Evolutionary conservation across 345 rosid species (phyloP).

Genomic region (Populus pruinosa): DNA sequence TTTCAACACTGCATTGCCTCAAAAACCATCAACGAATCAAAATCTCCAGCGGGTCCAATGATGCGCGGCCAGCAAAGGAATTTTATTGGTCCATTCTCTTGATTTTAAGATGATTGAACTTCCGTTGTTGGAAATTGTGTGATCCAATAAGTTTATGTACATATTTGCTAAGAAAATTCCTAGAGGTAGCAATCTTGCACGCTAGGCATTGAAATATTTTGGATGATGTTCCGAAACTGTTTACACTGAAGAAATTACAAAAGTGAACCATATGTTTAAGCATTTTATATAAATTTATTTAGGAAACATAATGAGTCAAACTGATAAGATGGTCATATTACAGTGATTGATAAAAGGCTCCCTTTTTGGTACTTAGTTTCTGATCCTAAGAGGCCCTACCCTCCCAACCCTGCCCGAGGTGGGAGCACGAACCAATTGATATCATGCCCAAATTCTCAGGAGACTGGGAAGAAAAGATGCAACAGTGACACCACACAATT

Average conservation of each 20-base stretch:
- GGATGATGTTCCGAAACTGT: no score
- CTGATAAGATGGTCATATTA: no score
- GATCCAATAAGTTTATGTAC: no score
- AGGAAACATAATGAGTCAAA: no score
- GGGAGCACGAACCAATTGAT: background rate
- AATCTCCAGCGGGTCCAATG: background rate
- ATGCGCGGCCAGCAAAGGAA: background rate
- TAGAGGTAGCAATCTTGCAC: no score
- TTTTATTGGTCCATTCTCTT: background rate
- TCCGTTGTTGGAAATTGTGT: background rate
- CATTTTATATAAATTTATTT: no score
- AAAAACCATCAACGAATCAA: background rate
- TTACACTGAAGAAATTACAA: no score
- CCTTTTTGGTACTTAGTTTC: background rate
- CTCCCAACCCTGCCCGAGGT: background rate
- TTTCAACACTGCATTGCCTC: background rate
- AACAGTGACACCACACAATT: background rate
- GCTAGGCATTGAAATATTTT: no score
- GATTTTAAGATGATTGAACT: background rate
- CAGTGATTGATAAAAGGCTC: no score
- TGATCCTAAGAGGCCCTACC: background rate
- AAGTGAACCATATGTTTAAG: no score
- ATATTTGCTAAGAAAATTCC: no score
- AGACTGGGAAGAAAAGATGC: background rate
- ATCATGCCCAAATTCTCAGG: background rate